A percentile compares a stretch with the other conserved stretches of the same genome.
Evolutionary conservation across 2,329 filamentous ascomycete genomes (phyloP).

Genomic region (Endocalyx cinctus): DNA sequence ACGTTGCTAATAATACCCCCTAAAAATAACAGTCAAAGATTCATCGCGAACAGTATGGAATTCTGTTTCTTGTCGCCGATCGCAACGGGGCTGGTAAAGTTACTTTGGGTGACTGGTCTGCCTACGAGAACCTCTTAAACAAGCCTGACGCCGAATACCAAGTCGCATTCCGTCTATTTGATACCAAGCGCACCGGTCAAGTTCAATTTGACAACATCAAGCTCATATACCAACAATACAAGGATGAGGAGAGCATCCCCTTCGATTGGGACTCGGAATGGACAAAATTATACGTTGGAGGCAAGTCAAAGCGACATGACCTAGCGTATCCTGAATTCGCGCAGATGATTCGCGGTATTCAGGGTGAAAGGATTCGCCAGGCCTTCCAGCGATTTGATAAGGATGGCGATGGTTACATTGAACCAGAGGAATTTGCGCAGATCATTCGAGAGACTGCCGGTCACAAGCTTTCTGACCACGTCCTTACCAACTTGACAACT

Average conservation of each 20-base stretch:
- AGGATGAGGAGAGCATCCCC: constrained; percentile 76
- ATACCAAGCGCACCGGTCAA: constrained; percentile 73
- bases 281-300: constrained; percentile 90
- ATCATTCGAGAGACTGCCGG: constrained; percentile 90
- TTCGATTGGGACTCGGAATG: constrained; percentile 98
- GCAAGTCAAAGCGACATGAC: constrained; percentile 79
- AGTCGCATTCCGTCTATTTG: constrained; percentile 95
- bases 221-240: constrained; percentile 80
- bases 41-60: constrained; percentile 85
- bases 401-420: constrained; percentile 90
- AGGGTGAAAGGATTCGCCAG: constrained; percentile 93
- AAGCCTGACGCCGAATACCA: constrained; percentile 99
- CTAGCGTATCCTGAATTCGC: constrained; percentile 96
- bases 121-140: constrained; percentile 87
- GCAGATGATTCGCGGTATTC: constrained; percentile 93
- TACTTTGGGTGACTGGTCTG: constrained; percentile 79
- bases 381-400: constrained; percentile 90
- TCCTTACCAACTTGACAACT: constrained; percentile 84
- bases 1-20: constrained; percentile 8
- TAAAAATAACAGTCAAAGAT: constrained; percentile 87
- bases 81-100: constrained; percentile 68
- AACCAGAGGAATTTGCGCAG: constrained; percentile 91
- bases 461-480: constrained; percentile 96
- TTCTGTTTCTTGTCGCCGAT: constrained; percentile 91
- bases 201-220: constrained; percentile 91